phyloP scores from a whole-genome alignment of 169 alveolate genomes.

The Plasmodium knowlesi region DNA sequence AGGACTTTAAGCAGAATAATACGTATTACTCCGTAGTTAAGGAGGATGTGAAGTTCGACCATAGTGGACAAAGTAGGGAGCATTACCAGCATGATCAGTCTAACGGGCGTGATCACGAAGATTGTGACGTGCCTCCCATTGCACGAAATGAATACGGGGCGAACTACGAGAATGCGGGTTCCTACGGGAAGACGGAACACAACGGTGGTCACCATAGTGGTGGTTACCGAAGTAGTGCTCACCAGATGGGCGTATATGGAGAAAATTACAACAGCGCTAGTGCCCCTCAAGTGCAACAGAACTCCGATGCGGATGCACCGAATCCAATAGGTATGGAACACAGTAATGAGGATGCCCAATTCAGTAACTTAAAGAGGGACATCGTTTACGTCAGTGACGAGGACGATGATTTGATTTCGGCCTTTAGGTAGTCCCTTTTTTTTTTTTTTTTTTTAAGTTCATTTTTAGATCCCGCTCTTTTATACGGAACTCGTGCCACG shows the following conservation, averaged over 20 bases:
- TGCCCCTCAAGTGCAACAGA: background rate
- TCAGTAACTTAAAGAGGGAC: slow-evolving; percentile 11
- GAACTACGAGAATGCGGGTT: background rate
- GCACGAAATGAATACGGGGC: background rate
- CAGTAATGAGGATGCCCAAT: slow-evolving; percentile 7
- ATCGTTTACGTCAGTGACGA: slow-evolving; percentile 67
- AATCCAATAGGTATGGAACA: background rate
- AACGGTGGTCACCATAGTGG: background rate
- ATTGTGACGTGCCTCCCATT: background rate
- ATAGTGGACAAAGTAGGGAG: background rate
- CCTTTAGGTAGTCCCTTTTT: slow-evolving; percentile 36
- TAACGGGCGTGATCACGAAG: background rate
- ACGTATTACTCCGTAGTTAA: background rate
- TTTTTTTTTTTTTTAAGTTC: slow-evolving; percentile 14
- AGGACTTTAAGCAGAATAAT: background rate
- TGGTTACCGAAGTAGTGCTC: background rate
- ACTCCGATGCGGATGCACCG: background rate
- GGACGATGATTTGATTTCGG: slow-evolving; percentile 68
- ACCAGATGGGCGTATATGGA: background rate
- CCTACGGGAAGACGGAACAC: background rate
- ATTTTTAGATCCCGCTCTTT: background rate
- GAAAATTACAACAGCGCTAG: background rate
- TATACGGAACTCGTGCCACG: background rate
- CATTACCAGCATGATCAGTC: background rate
- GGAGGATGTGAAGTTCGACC: background rate